These are phyloP conservation scores for Hypsizygus marmoreus DNA, from an alignment of 768 basidiomycete species.

Conservation along the genomic window DNA sequence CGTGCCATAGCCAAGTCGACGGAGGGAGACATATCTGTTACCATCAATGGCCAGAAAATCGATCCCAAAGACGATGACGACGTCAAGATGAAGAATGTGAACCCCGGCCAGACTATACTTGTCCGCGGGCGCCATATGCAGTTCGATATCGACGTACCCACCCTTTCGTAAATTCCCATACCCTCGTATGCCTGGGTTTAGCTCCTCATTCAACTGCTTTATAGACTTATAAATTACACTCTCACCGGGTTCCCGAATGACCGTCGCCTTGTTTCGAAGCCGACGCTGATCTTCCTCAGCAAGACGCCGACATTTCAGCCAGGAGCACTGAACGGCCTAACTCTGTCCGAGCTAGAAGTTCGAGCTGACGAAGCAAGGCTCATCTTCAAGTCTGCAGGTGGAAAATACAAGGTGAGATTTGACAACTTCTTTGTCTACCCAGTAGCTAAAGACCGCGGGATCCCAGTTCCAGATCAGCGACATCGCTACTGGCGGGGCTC, in stretches of 20 bases:
- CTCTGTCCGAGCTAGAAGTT: not conserved
- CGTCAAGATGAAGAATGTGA: constrained; percentile 2
- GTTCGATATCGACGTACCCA: constrained; percentile 4
- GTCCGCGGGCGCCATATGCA: constrained; percentile 4
- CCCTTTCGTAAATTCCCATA: not conserved
- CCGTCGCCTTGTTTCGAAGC: constrained; percentile 2
- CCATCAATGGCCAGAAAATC: constrained; percentile 3
- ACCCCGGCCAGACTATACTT: not conserved
- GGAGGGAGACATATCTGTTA: constrained; percentile 4
- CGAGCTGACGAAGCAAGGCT: not conserved
- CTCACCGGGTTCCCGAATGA: not conserved
- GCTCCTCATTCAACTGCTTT: not conserved
- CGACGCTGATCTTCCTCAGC: constrained; percentile 1
- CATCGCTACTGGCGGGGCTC: constrained; percentile 2
- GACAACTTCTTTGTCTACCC: too few relatives aligned
- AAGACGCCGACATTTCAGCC: not conserved
- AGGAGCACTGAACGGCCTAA: not conserved
- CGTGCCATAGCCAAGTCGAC: constrained; percentile 1
- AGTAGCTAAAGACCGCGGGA: not conserved
- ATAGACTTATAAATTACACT: not conserved
- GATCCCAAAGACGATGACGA: not conserved
- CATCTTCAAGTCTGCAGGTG: not conserved
- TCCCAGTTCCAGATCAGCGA: constrained; percentile 5
- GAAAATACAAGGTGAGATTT: not conserved
- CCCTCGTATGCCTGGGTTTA: too few relatives aligned